These are phyloP conservation scores for Leucoagaricus sp. DNA, from an alignment of 1,284 basidiomycete species.

Conservation along the genomic window DNA sequence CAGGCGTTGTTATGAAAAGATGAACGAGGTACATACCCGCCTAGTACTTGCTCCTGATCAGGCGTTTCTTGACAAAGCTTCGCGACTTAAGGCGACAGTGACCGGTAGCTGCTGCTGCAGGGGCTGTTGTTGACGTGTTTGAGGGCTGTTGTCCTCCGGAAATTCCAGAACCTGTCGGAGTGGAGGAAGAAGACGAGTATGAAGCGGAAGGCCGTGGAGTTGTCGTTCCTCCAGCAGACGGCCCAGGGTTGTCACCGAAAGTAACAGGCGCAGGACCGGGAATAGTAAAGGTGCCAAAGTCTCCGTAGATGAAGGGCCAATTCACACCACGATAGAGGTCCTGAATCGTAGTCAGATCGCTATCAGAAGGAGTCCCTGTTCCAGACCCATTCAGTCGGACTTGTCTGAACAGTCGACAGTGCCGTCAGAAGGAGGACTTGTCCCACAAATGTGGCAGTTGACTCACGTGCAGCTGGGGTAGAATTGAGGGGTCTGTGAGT, in stretches of 20 bases:
- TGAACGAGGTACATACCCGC: slow-evolving; percentile 13
- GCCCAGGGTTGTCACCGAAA: slow-evolving; percentile 27
- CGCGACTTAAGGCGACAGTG: slow-evolving; percentile 29
- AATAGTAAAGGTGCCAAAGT: slow-evolving; percentile 35
- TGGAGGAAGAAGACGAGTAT: slow-evolving; percentile 17
- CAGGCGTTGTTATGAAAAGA: not conserved
- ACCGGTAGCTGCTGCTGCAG: slow-evolving; percentile 15
- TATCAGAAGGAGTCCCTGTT: slow-evolving; percentile 30
- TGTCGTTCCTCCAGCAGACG: slow-evolving; percentile 19
- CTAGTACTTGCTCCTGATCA: not conserved
- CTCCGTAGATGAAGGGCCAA: slow-evolving; percentile 37
- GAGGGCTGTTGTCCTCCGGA: slow-evolving; percentile 13
- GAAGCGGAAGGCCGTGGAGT: slow-evolving; percentile 17
- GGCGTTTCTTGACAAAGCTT: slow-evolving; percentile 24
- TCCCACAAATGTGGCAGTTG: slow-evolving; percentile 2
- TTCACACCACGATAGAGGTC: slow-evolving; percentile 31
- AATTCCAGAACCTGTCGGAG: slow-evolving; percentile 16
- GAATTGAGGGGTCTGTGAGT: slow-evolving; percentile 37
- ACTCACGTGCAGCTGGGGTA: slow-evolving; percentile 43
- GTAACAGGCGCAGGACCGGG: slow-evolving; percentile 36
- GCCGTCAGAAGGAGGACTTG: slow-evolving; percentile 1
- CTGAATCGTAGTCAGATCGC: slow-evolving; percentile 36
- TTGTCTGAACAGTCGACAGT: slow-evolving; percentile 31
- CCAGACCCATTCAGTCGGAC: slow-evolving; percentile 37
- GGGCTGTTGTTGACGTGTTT: slow-evolving; percentile 8